phyloP scores from a whole-genome alignment of 768 basidiomycete species.

The Megacollybia marginata region DNA sequence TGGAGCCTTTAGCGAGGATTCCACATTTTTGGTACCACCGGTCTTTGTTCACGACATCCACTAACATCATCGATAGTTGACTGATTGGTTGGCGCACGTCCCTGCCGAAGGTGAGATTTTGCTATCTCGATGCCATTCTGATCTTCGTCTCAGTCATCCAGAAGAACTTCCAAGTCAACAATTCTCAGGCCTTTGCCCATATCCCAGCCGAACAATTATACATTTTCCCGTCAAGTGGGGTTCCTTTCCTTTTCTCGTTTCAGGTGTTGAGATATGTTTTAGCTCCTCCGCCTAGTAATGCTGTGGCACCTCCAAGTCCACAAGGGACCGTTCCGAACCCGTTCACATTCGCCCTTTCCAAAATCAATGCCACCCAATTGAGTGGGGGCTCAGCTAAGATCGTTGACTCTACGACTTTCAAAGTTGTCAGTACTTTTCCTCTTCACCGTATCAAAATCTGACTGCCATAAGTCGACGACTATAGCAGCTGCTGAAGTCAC shows the following conservation, averaged over 20 bases:
- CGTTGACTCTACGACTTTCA: conserved; percentile 46
- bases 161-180: conserved; percentile 39
- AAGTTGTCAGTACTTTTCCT: conserved; percentile 12
- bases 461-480: conserved; percentile 24
- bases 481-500: conserved; percentile 53
- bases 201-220: conserved; percentile 42
- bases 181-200: conserved; percentile 29
- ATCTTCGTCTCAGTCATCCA: conserved; percentile 28
- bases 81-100: conserved; percentile 64
- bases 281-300: conserved; percentile 31
- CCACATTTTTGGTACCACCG: conserved; percentile 39
- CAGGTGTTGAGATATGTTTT: not conserved
- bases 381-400: conserved; percentile 43
- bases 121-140: not conserved
- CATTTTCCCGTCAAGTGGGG: conserved; percentile 41
- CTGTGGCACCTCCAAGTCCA: conserved; percentile 28
- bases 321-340: conserved; percentile 38
- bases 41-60: not conserved
- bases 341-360: conserved; percentile 45
- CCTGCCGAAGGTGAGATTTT: conserved; percentile 20
- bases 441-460: too few species aligned
- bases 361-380: conserved; percentile 34
- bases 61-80: conserved; percentile 19
- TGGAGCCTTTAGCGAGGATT: conserved; percentile 46
- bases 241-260: not conserved